phyloP scores from a whole-genome alignment of 139 green algal species.

The Nannochloris sp. region DNA sequence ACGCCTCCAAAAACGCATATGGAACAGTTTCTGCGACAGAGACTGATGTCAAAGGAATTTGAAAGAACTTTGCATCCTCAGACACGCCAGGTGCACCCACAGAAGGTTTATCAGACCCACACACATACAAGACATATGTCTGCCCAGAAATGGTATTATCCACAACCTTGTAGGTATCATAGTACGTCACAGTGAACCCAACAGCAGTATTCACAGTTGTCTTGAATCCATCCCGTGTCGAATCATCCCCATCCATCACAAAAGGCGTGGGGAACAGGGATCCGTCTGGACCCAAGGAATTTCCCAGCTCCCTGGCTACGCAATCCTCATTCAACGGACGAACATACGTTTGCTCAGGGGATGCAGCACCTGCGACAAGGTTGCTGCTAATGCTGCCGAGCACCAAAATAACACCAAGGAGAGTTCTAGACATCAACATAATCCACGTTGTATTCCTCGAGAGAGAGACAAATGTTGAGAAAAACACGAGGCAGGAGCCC shows the following conservation, averaged over 20 bases:
- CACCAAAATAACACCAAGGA: too few species aligned
- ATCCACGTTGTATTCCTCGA: too few species aligned
- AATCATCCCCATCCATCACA: constrained; percentile 3
- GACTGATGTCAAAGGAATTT: constrained; percentile 55
- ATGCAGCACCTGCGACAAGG: background rate
- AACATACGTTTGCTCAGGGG: background rate
- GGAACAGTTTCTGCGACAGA: constrained; percentile 45
- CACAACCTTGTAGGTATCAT: constrained; percentile 56
- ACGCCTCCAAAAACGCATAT: constrained; percentile 46
- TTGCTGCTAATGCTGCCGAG: too few species aligned
- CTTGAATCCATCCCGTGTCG: background rate
- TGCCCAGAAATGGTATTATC: constrained; percentile 38
- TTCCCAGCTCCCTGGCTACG: background rate
- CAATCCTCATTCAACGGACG: constrained; percentile 24
- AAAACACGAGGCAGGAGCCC: too few species aligned
- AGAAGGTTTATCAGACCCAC: constrained; percentile 34
- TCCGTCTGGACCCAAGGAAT: background rate
- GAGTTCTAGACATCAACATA: too few species aligned
- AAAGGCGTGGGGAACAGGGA: constrained; percentile 23
- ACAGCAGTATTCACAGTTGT: constrained; percentile 30
- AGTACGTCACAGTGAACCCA: constrained; percentile 58
- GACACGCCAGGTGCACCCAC: constrained; percentile 16
- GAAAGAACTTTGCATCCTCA: constrained; percentile 39
- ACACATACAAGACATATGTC: constrained; percentile 75
- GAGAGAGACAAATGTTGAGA: too few species aligned